Evolutionary conservation across 2,329 filamentous ascomycete species (phyloP).

Genomic region (Penicillium olsonii): DNA sequence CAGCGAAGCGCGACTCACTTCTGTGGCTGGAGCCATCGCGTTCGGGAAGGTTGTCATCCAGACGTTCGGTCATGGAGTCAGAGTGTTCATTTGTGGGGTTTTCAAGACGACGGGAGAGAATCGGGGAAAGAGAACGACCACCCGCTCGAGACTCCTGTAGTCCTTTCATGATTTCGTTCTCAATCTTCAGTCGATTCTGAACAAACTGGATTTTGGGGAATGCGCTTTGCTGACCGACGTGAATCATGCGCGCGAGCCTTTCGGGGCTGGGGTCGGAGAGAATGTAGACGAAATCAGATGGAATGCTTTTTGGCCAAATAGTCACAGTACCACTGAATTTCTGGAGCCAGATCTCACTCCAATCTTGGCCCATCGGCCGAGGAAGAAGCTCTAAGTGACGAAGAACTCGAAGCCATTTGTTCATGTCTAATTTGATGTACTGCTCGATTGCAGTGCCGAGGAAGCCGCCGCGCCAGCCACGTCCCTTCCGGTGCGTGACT

Average conservation of each 20-base stretch:
- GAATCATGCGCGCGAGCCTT: conserved; percentile 82
- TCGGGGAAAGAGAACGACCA: conserved; percentile 27
- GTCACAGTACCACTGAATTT: conserved; percentile 93
- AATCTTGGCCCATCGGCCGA: conserved; percentile 88
- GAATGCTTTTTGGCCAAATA: conserved; percentile 83
- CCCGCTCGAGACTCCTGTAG: conserved; percentile 39
- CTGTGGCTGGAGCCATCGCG: conserved; percentile 22
- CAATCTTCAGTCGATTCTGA: conserved; percentile 80
- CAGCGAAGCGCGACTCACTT: conserved; percentile 24
- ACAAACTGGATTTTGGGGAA: conserved; percentile 94
- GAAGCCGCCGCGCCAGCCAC: conserved; percentile 95
- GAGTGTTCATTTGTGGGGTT: conserved; percentile 15
- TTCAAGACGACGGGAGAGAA: conserved; percentile 31
- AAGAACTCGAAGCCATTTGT: conserved; percentile 95
- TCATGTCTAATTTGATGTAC: conserved; percentile 93
- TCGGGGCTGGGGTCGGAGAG: conserved; percentile 77
- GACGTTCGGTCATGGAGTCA: conserved; percentile 24
- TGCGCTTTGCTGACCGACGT: conserved; percentile 81
- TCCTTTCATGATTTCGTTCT: conserved; percentile 65
- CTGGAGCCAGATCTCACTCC: conserved; percentile 95
- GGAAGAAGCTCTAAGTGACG: conserved; percentile 90
- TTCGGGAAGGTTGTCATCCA: conserved; percentile 33
- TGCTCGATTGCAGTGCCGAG: conserved; percentile 89
- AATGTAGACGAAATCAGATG: conserved; percentile 82
- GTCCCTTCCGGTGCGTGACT: conserved; percentile 88